Base-by-base conservation (phyloP, 169 alveolate species). In the Cryptosporidium parvum region DNA sequence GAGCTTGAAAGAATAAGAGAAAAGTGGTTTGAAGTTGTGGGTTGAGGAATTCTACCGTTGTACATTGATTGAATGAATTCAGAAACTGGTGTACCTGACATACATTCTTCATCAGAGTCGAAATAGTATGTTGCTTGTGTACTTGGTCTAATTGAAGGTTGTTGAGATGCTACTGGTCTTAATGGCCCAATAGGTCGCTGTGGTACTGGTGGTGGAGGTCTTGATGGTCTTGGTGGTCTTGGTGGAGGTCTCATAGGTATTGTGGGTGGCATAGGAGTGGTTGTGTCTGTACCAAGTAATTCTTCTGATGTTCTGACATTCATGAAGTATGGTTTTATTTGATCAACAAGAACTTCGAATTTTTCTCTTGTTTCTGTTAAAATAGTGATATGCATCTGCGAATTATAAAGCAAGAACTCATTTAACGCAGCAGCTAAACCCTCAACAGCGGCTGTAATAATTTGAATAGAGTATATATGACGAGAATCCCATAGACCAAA, bases 301-400 rank as follows among this genome's bases (percentile, higher is more conserved):
- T 16, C 35, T 10, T 59, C 70, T 3, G 86, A 73, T 2, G 86
- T 61, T 18, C 33, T 42, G 10, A 73, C 72, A 14, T 42, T 18
- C 89, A 80, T 80, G 69, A 80, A 80, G 23, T 61, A 31, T 44
- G 75, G 75, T 14, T 80, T 80, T 3, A 80, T 62, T 14, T 62
- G 80, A 8, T 44, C 69, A 2, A 44, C 39, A 21, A 80, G 42
- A 31, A 65, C 45, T 1, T 33, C 68, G 14, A 58, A 23, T n/a
- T 21, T 5, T 18, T 62, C 69, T 4, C 53, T 59, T 12, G 67
- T 26, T 16, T 61, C 65, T 2, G 33, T 16, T 5, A 80, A 12
- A 16, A 80, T 37, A 29, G 75, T 65, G 6, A 80, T 69, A 44
- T 80, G 89, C 14, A 62, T 0, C 31, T 61, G 69, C 10, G 33